Percentiles rank a stretch among this genome's conserved stretches.
Conservation (phyloP, 805 yeast species). For the Metschnikowia kofuensis region DNA sequence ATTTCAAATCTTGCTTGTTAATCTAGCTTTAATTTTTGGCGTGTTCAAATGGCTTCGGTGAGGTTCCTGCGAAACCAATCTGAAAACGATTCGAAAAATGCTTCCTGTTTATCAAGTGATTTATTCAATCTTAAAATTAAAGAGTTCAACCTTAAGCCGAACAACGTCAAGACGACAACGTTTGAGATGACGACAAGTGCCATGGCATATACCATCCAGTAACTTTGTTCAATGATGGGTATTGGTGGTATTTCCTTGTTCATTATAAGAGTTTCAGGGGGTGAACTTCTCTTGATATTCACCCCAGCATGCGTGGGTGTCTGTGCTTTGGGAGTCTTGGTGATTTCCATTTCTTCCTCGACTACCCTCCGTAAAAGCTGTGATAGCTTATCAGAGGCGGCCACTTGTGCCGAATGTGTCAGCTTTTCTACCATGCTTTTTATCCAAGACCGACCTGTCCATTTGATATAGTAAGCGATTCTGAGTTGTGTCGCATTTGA, state of each 20-base stretch:
- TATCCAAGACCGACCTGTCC: slow-evolving; percentile 88
- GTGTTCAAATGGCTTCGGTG: no score
- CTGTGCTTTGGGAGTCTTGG: background rate
- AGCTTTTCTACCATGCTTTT: slow-evolving; percentile 75
- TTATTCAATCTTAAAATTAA: no score
- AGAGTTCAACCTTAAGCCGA: background rate
- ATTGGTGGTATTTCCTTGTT: background rate
- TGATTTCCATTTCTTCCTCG: slow-evolving; percentile 8
- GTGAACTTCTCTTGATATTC: background rate
- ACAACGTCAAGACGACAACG: background rate
- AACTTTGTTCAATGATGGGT: background rate
- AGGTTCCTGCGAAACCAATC: no score
- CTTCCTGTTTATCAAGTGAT: background rate
- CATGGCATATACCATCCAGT: background rate
- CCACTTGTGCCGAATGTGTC: slow-evolving; percentile 68
- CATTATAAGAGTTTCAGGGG: background rate
- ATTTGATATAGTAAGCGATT: slow-evolving; percentile 73
- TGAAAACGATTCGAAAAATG: background rate
- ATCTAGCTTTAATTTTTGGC: no score
- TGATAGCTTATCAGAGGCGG: slow-evolving; percentile 51
- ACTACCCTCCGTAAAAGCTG: slow-evolving; percentile 44
- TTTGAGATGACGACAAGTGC: background rate
- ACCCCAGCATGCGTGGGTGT: background rate
- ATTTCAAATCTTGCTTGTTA: no score
- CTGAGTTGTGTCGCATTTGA: slow-evolving; percentile 56